Conservation (phyloP, 1,284 basidiomycete species). For the Leccinum variabile region DNA sequence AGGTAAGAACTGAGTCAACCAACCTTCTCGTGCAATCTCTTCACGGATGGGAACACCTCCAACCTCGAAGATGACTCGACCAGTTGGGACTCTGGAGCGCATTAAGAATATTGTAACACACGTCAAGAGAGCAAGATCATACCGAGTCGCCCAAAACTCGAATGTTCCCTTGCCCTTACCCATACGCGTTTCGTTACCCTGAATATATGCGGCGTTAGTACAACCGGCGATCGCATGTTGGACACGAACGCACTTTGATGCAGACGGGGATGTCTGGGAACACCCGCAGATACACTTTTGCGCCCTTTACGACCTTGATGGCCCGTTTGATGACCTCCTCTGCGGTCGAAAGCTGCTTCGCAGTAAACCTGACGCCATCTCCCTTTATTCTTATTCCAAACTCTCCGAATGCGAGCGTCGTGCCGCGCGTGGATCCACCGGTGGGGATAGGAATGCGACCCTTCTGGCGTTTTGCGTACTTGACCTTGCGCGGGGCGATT, state of each 20-base stretch:
- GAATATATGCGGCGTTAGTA: conserved; percentile 10
- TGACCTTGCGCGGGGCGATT: conserved; percentile 80
- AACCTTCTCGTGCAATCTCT: conserved; percentile 91
- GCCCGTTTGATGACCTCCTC: conserved; percentile 91
- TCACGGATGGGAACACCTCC: conserved; percentile 89
- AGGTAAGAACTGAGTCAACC: neutral
- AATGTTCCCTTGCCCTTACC: conserved; percentile 98
- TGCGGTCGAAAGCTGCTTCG: conserved; percentile 87
- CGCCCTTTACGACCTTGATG: conserved; percentile 89
- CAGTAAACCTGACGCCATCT: conserved; percentile 80
- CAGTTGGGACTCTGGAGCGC: conserved; percentile 74
- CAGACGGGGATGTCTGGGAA: conserved; percentile 98
- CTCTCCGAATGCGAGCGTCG: conserved; percentile 88
- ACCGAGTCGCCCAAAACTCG: conserved; percentile 97
- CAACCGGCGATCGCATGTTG: neutral
- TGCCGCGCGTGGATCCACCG: conserved; percentile 93
- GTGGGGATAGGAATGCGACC: conserved; percentile 79
- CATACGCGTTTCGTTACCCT: conserved; percentile 99
- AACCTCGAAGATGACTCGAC: conserved; percentile 93
- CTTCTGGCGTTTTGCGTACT: conserved; percentile 87
- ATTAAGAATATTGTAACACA: neutral
- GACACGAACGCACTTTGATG: conserved; percentile 70
- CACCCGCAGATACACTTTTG: conserved; percentile 85
- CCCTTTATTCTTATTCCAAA: conserved; percentile 91
- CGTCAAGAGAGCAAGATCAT: conserved; percentile 26